Conservation (phyloP, 495 filamentous ascomycete species). For the Friedmanniomyces simplex region DNA sequence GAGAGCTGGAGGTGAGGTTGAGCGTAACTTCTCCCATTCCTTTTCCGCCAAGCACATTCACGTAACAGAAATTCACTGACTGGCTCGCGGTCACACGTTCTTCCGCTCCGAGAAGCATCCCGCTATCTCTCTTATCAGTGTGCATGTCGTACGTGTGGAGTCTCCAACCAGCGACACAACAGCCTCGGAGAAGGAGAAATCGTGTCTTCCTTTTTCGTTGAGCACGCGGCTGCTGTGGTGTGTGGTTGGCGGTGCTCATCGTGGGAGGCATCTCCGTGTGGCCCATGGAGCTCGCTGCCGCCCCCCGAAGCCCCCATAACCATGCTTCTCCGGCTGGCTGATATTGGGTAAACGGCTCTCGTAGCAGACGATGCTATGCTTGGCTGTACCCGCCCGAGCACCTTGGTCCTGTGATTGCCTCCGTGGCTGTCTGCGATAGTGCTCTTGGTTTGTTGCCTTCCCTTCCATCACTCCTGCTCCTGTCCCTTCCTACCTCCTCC, state of each 20-base stretch:
- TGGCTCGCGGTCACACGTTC: not conserved
- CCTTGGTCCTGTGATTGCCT: not conserved
- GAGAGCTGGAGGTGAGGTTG: not conserved
- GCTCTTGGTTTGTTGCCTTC: not conserved
- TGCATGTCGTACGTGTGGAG: too few species aligned
- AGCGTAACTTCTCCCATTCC: not conserved
- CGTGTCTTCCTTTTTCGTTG: conserved; percentile 1
- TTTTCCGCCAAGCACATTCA: too few species aligned
- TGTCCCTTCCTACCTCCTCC: not conserved
- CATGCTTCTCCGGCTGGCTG: not conserved
- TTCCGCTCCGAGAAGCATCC: not conserved
- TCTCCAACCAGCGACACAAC: too few species aligned
- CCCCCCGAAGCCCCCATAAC: not conserved
- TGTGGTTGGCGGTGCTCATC: not conserved
- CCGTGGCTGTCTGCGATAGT: not conserved
- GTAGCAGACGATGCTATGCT: not conserved
- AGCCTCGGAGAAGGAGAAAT: not conserved
- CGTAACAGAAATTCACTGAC: not conserved
- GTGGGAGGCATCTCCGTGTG: not conserved
- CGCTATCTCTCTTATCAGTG: not conserved
- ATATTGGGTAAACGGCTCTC: not conserved
- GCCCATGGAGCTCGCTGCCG: not conserved
- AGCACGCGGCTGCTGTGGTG: not conserved
- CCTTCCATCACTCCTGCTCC: not conserved
- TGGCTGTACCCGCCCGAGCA: not conserved